These are phyloP conservation scores for Chrysosporium keratinophilum DNA, from an alignment of 2,329 filamentous ascomycete species.

Conservation along the genomic window DNA sequence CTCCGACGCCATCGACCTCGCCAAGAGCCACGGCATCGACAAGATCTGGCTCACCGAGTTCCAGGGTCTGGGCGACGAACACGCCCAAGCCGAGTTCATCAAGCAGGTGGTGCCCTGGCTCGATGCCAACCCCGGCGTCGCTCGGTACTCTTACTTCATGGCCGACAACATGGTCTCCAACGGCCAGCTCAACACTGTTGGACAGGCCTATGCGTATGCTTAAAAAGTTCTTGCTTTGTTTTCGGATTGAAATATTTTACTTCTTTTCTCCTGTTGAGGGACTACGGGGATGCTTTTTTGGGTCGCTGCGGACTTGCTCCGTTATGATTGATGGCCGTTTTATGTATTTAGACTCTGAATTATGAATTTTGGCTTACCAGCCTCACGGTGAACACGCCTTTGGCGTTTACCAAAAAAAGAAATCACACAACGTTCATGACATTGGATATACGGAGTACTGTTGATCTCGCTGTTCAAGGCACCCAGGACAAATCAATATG, in stretches of 20 bases:
- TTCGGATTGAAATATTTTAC: slow-evolving; percentile 1
- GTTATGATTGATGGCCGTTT: no score
- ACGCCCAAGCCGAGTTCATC: slow-evolving; percentile 29
- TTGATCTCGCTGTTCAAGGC: no score
- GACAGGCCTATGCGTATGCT: slow-evolving; percentile 23
- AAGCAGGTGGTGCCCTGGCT: slow-evolving; percentile 31
- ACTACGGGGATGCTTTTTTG: no score
- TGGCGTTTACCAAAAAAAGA: no score
- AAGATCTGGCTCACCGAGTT: slow-evolving; percentile 41
- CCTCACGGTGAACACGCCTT: no score
- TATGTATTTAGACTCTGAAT: no score
- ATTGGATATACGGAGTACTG: no score
- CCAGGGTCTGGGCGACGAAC: slow-evolving; percentile 23
- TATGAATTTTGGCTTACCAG: no score
- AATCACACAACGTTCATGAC: no score
- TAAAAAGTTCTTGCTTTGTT: slow-evolving; percentile 1
- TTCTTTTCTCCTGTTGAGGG: not conserved
- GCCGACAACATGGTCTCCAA: slow-evolving; percentile 13
- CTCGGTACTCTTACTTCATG: slow-evolving; percentile 37
- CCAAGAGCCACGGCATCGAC: slow-evolving; percentile 25
- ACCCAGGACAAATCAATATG: no score
- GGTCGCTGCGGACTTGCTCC: no score
- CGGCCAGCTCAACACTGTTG: slow-evolving; percentile 18
- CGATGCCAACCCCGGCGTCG: slow-evolving; percentile 29
- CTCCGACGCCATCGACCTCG: slow-evolving; percentile 27